phyloP scores from a whole-genome alignment of 148 eudicot genomes.

The Silene latifolia region DNA sequence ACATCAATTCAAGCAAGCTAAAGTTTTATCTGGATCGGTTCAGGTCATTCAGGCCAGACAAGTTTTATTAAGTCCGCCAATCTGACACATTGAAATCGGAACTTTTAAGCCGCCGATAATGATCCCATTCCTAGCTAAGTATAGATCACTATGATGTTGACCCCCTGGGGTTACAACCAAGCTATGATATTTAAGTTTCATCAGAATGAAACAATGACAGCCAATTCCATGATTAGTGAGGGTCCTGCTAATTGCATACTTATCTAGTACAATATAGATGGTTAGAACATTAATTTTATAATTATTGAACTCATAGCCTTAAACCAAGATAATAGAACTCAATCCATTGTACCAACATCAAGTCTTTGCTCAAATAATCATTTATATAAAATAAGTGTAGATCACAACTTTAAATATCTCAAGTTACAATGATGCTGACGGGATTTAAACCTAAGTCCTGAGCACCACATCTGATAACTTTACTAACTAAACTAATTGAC shows the following conservation, averaged over 20 bases:
- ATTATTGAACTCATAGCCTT: neutral
- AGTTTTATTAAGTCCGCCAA: no score
- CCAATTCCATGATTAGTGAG: slow-evolving; percentile 23
- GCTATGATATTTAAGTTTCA: slow-evolving; percentile 11
- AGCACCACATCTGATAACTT: no score
- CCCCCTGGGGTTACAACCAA: slow-evolving; percentile 10
- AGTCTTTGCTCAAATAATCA: neutral
- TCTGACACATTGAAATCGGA: no score
- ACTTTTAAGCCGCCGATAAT: no score
- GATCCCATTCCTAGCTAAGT: neutral
- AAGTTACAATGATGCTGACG: no score
- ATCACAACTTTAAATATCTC: no score
- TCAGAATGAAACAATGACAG: slow-evolving; percentile 16
- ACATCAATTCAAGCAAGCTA: no score
- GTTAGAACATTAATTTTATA: neutral
- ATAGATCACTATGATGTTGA: neutral
- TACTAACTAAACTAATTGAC: no score
- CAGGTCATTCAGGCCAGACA: no score
- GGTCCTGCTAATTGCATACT: slow-evolving; percentile 19
- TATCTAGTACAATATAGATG: slow-evolving; percentile 21
- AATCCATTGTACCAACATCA: neutral
- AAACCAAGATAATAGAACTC: slow-evolving; percentile 9
- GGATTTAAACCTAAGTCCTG: no score
- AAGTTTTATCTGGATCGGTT: no score
- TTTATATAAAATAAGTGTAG: neutral